These are phyloP conservation scores for Candida sp. DNA, from an alignment of 1,139 yeast species.

Conservation along the genomic window DNA sequence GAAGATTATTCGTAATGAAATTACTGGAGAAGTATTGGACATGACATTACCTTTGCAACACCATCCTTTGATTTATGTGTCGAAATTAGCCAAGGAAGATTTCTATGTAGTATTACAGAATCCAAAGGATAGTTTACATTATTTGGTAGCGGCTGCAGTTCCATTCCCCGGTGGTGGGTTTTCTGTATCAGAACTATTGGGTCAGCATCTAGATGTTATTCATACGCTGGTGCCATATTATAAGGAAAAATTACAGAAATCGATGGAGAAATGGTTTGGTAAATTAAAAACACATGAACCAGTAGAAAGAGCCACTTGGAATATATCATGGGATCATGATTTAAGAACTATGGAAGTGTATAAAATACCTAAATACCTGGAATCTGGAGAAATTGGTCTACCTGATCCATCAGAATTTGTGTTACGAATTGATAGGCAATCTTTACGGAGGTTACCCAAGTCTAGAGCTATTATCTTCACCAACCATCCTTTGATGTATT, in stretches of 20 bases:
- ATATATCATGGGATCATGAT: slow-evolving; percentile 69
- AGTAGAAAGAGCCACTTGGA: slow-evolving; percentile 77
- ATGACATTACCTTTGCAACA: slow-evolving; percentile 57
- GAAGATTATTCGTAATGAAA: slow-evolving; percentile 51
- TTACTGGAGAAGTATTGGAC: slow-evolving; percentile 60
- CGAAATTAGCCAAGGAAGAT: slow-evolving; percentile 75
- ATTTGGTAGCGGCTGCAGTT: slow-evolving; percentile 70
- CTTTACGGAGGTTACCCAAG: slow-evolving; percentile 47
- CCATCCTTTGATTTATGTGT: slow-evolving; percentile 59
- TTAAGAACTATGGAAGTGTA: slow-evolving; percentile 53
- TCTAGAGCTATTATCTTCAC: slow-evolving; percentile 50
- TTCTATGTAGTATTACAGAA: slow-evolving; percentile 57
- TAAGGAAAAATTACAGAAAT: slow-evolving; percentile 57
- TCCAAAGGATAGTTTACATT: slow-evolving; percentile 56
- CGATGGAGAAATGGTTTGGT: slow-evolving; percentile 75
- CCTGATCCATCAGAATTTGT: slow-evolving; percentile 45
- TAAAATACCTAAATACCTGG: slow-evolving; percentile 36
- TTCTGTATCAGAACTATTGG: slow-evolving; percentile 57
- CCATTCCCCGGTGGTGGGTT: slow-evolving; percentile 80
- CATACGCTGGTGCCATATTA: slow-evolving; percentile 75
- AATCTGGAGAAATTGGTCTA: slow-evolving; percentile 26
- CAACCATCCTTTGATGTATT: slow-evolving; percentile 68
- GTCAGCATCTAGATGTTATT: slow-evolving; percentile 58
- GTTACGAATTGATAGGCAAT: slow-evolving; percentile 58
- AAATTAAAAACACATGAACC: slow-evolving; percentile 56